These are phyloP conservation scores for Neonectria neomacrospora DNA, from an alignment of 2,329 filamentous ascomycete species.

Conservation along the genomic window DNA sequence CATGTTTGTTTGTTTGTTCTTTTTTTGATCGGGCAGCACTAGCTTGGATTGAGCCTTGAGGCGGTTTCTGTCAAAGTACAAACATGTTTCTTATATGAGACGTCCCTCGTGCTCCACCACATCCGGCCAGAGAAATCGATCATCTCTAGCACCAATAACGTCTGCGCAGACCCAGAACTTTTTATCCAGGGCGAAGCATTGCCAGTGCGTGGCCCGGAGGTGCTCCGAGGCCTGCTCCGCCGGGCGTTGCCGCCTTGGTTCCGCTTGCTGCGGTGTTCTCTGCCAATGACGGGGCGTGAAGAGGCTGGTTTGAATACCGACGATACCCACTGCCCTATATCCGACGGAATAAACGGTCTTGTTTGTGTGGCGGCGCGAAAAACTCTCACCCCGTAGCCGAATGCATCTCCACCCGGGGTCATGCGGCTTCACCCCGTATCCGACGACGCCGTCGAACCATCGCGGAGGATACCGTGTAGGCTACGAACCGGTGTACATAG, in stretches of 20 bases:
- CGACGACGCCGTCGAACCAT: not conserved
- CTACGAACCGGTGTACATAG: not conserved
- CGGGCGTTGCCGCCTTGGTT: not conserved
- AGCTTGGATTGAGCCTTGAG: slow-evolving; percentile 8
- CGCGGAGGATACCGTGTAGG: not conserved
- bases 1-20: slow-evolving; percentile 22
- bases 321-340: slow-evolving; percentile 4
- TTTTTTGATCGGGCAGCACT: slow-evolving; percentile 4
- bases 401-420: not conserved
- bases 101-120: slow-evolving; percentile 16
- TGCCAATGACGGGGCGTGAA: not conserved
- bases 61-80: slow-evolving; percentile 5
- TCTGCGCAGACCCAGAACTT: slow-evolving; percentile 4
- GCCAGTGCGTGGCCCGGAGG: not conserved
- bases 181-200: slow-evolving; percentile 2
- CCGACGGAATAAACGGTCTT: slow-evolving; percentile 5
- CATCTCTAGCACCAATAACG: slow-evolving; percentile 11
- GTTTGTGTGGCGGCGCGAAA: not conserved
- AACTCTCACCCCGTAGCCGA: slow-evolving; percentile 7
- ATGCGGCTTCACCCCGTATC: slow-evolving; percentile 8
- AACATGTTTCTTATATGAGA: slow-evolving; percentile 25
- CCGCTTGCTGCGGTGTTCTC: not conserved
- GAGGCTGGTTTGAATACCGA: not conserved
- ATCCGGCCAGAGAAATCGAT: slow-evolving; percentile 2
- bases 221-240: not conserved